Evolutionary conservation across 2,329 filamentous ascomycete genomes (phyloP).

Genomic region (Sclerotinia borealis): DNA sequence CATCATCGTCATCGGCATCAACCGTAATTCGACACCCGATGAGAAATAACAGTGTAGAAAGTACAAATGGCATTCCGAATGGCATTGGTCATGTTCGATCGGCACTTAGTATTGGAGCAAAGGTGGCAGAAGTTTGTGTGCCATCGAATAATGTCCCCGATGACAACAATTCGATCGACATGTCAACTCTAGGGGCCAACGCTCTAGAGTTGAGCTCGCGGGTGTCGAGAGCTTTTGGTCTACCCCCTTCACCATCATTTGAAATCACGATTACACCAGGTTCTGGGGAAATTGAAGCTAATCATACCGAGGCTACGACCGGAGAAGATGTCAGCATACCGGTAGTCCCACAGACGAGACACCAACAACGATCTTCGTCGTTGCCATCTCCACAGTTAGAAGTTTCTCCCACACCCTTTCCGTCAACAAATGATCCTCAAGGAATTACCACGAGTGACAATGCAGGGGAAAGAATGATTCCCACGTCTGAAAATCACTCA

Average conservation of each 20-base stretch:
- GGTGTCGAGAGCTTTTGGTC: conserved; percentile 26
- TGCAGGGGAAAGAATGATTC: neutral
- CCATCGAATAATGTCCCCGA: neutral
- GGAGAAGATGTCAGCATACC: neutral
- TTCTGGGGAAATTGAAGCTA: neutral
- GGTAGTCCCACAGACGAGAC: neutral
- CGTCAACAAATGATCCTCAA: neutral
- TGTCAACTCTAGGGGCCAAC: conserved; percentile 21
- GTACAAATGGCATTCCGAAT: neutral
- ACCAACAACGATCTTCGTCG: neutral
- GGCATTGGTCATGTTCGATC: neutral
- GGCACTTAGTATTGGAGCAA: neutral
- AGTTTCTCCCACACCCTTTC: neutral
- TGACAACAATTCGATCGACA: conserved; percentile 13
- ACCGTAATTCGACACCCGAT: conserved; percentile 12
- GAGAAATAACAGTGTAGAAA: conserved; percentile 1
- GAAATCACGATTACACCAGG: conserved; percentile 10
- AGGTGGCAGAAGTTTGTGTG: neutral
- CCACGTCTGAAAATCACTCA: neutral
- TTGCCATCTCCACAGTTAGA: neutral
- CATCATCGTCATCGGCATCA: conserved; percentile 18
- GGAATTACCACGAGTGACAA: neutral
- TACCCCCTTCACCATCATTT: conserved; percentile 17
- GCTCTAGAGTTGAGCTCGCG: conserved; percentile 24
- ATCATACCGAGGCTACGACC: neutral